Base-by-base conservation (phyloP, 2,329 filamentous ascomycete genomes). In the Paracorniculantispora psalliotae region DNA sequence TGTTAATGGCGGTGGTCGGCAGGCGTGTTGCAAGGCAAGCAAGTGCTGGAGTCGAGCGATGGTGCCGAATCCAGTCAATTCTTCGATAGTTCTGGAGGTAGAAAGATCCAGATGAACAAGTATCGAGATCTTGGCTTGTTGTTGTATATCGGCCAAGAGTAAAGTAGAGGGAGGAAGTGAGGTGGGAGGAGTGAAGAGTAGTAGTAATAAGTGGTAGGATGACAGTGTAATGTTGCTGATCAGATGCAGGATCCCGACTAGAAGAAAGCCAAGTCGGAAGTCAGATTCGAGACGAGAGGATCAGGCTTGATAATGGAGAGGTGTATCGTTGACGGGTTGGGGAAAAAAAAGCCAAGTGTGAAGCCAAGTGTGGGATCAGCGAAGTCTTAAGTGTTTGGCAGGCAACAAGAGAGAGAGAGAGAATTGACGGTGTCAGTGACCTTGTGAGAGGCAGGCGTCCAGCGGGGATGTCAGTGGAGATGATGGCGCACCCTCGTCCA, bases 331-430 rank as follows among this genome's bases (percentile, higher is more conserved):
- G 59, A 56, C 51, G 50, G 50, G 59, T 55, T 51, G 52, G 53
- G 53, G 50, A 48, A 54, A 53, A 25, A 53, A 51, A 60, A 57
- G 53, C 59, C 59, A 61, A 61, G 53, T 61, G 71, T 77, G 79
- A n/a, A 57, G 53, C 59, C 59, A 61, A 61, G 53, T 61, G 71
- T 77, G 79, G 80, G 81, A 83, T 83, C 81, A 81, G 79, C 80
- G 77, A 78, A 76, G 77, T 81, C 73, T 82, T 82, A 82, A 81
- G 80, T 82, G 79, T 77, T 75, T 68, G 66, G 66, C 64, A 49
- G 59, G 59, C 41, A 52, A 59, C 43, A 53, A 69, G 67, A 69
- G 67, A 67, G 65, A 69, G 63, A 66, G 68, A 67, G 69, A 69
- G 23, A 41, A 57, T 49, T 43, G 54, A 57, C 54, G 23, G 54